A percentile compares a stretch with the other conserved stretches of the same genome.
These are phyloP conservation scores for Lagenaria siceraria DNA, from an alignment of 306 rosid species.

Conservation along the genomic window DNA sequence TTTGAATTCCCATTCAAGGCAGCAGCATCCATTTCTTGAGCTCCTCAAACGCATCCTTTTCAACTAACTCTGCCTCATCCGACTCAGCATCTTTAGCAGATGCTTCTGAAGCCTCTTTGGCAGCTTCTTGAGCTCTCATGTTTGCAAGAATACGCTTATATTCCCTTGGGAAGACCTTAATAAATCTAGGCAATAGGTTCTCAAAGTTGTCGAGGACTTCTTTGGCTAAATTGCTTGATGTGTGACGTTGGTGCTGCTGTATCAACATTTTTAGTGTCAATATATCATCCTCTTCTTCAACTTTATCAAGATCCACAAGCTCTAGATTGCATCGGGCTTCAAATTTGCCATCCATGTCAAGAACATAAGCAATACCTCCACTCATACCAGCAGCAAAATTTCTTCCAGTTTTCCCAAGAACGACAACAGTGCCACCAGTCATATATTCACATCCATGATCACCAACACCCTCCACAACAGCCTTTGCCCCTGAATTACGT, in stretches of 20 bases:
- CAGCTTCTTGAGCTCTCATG: slow-evolving; percentile 42
- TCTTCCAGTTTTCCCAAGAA: slow-evolving; percentile 92
- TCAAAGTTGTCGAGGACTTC: slow-evolving; percentile 71
- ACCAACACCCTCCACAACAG: slow-evolving; percentile 98
- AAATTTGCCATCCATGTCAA: slow-evolving; percentile 63
- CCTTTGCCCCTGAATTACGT: slow-evolving; percentile 92
- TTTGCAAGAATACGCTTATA: slow-evolving; percentile 71
- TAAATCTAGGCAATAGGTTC: slow-evolving; percentile 61
- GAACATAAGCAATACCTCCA: slow-evolving; percentile 89
- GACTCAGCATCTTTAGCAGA: slow-evolving; percentile 24
- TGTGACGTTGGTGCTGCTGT: slow-evolving; percentile 96
- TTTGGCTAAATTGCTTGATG: slow-evolving; percentile 67
- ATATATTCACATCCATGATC: slow-evolving; percentile 99
- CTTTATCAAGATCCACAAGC: slow-evolving; percentile 86
- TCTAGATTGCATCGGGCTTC: slow-evolving; percentile 67
- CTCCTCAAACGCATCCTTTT: slow-evolving; percentile 88
- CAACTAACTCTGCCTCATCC: slow-evolving; percentile 38
- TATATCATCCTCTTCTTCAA: slow-evolving; percentile 75
- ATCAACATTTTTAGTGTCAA: slow-evolving; percentile 68
- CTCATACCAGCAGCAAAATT: slow-evolving; percentile 99
- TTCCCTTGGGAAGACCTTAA: slow-evolving; percentile 87
- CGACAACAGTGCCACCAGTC: slow-evolving; percentile 96
- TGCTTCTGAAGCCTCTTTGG: slow-evolving; percentile 25
- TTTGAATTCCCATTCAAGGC: slow-evolving; percentile 49
- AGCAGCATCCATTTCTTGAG: slow-evolving; percentile 70